A percentile compares a stretch with the other conserved stretches of the same genome.
phyloP scores from a whole-genome alignment of 495 filamentous ascomycete species.

The Daldinia vernicosa region DNA sequence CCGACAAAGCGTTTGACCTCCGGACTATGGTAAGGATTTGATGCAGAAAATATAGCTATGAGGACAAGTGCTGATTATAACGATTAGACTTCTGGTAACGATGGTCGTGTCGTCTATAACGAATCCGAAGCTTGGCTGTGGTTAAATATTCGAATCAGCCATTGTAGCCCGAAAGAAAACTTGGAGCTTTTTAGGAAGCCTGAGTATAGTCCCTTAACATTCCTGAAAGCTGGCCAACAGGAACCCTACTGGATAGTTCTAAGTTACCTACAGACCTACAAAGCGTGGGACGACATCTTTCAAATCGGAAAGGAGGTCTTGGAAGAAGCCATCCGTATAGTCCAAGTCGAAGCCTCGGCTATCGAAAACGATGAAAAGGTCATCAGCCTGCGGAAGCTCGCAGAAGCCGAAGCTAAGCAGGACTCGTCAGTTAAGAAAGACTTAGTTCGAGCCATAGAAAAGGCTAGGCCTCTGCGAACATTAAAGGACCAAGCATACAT shows the following conservation, averaged over 20 bases:
- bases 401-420: not conserved
- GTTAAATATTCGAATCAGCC: conserved; percentile 29
- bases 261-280: conserved; percentile 13
- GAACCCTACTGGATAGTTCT: conserved; percentile 21
- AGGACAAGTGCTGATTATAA: not conserved
- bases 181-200: conserved; percentile 25
- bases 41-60: not conserved
- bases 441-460: conserved; percentile 4
- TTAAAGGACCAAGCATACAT: conserved; percentile 5
- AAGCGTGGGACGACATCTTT: conserved; percentile 29
- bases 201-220: conserved; percentile 32
- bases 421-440: conserved; percentile 16
- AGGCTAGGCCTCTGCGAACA: conserved; percentile 21
- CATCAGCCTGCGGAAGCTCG: conserved; percentile 3
- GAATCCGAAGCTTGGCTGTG: conserved; percentile 37
- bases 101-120: conserved; percentile 2
- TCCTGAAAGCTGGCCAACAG: conserved; percentile 30
- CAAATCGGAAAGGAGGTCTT: conserved; percentile 20
- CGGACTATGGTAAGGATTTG: conserved; percentile 47
- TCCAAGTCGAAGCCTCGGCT: conserved; percentile 10
- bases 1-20: conserved; percentile 54
- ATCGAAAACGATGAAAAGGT: conserved; percentile 22
- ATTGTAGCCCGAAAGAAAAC: conserved; percentile 35
- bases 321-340: conserved; percentile 26
- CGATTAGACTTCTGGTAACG: conserved; percentile 10